These are phyloP conservation scores for Prunus davidiana DNA, from an alignment of 306 rosid species.

Conservation along the genomic window DNA sequence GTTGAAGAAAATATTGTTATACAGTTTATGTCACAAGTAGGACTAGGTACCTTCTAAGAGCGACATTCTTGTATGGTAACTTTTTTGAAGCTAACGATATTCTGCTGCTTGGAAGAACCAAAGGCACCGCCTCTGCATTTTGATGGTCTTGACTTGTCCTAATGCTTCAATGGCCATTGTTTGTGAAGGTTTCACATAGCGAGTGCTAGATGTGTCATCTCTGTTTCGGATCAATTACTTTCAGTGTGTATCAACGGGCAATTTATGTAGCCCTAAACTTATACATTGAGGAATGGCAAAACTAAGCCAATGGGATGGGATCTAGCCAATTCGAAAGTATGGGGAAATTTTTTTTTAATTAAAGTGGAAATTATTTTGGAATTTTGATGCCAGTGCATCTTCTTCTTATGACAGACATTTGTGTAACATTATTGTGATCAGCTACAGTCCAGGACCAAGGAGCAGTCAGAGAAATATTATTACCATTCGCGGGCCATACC, in stretches of 20 bases:
- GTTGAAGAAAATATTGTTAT: conserved; percentile 88
- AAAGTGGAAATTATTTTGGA: no score
- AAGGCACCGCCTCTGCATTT: conserved; percentile 1
- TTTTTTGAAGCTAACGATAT: conserved; percentile 10
- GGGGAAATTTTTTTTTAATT: no score
- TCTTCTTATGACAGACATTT: no score
- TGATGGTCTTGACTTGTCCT: conserved; percentile 28
- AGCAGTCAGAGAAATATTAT: no score
- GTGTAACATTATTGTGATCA: no score
- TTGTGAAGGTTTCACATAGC: neutral
- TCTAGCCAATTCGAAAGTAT: no score
- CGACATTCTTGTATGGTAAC: conserved; percentile 89
- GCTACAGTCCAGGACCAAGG: no score
- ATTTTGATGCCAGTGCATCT: no score
- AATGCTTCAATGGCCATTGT: neutral
- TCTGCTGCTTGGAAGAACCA: no score
- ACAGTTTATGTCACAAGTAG: conserved; percentile 65
- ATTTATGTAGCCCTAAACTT: neutral
- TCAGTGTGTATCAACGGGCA: neutral
- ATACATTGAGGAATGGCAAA: neutral
- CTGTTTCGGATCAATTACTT: neutral
- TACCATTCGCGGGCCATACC: no score
- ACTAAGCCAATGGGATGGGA: no score
- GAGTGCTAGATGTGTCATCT: neutral
- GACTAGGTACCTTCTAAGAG: conserved; percentile 83